phyloP scores from a whole-genome alignment of 345 rosid genomes.

The Linum trigynum region DNA sequence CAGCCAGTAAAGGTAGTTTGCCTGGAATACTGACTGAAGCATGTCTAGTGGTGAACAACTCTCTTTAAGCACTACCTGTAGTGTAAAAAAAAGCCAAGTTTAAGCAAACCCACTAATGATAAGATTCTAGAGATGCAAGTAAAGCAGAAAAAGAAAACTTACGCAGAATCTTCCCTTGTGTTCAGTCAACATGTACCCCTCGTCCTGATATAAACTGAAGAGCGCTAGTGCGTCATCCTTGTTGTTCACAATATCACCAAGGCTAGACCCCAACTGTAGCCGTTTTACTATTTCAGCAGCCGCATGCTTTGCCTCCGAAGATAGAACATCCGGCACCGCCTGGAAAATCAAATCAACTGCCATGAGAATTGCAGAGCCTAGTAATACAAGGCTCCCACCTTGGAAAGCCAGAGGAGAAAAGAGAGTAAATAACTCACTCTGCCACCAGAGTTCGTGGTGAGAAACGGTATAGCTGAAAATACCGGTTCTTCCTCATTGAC shows the following conservation, averaged over 20 bases:
- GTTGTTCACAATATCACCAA: constrained; percentile 58
- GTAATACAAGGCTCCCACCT: background rate
- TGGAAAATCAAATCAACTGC: constrained; percentile 15
- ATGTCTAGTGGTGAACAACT: constrained; percentile 65
- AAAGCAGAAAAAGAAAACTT: constrained; percentile 23
- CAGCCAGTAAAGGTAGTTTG: constrained; percentile 84
- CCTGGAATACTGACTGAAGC: constrained; percentile 93
- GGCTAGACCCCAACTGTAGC: constrained; percentile 71
- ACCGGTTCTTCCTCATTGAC: constrained; percentile 96
- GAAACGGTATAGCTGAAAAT: constrained; percentile 50
- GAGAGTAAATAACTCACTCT: constrained; percentile 27
- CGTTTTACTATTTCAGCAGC: constrained; percentile 66
- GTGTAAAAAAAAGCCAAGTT: constrained; percentile 4
- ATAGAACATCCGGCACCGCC: constrained; percentile 34
- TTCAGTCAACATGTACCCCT: constrained; percentile 80
- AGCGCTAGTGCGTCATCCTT: constrained; percentile 72
- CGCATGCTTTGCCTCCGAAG: constrained; percentile 62
- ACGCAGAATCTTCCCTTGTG: constrained; percentile 56
- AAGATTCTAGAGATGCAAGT: background rate
- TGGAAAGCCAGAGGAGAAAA: background rate
- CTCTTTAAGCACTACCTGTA: constrained; percentile 86
- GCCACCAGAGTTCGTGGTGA: constrained; percentile 27
- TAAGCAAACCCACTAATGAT: background rate
- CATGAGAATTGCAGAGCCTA: background rate
- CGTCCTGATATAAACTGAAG: constrained; percentile 52